Base-by-base conservation (phyloP, 164 flowering plant genomes). In the Tetracentron sinense region DNA sequence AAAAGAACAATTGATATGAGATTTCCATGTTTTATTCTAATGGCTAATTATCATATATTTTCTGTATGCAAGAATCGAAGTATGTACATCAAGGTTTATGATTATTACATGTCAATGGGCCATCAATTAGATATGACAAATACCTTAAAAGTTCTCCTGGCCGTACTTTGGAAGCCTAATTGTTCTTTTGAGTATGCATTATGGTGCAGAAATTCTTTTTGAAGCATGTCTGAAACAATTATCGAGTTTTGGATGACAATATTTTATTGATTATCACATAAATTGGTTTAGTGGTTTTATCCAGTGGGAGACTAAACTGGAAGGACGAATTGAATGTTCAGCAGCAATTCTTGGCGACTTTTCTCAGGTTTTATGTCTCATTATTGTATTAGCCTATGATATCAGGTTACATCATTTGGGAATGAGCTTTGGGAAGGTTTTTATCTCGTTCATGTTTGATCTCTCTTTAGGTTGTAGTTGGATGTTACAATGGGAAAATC, bases 291-390 rank as follows among this genome's bases (percentile, higher is more conserved):
- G 96, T 81, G 97, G 97, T 69, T 66, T 64, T 62, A 66, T 85
- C 29, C 76, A 46, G 50, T 93, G 98, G 97, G 81, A 78, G 72
- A 71, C 75, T 44, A 70, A 69, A 69, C 79, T 93, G 67, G 83
- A 83, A 49, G 98, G 96, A 38, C 77, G 98, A 23, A 59, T 90
- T 69, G 98, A 93, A 71, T 80, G 97, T 64, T 80, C 98, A 20
- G 98, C 98, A 11, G 82, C 89, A 67, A 68, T 90, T 69, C 54
- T 78, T 67, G 82, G 77, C 58, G 91, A 86, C 67, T 85, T 83
- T 58, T 84, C 87, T 64, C 96, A 84, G 96, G 97, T 93, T 61
- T 7, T 42, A 59, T 47, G 31, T 57, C 28, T 53, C 12, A 61
- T 59, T 21, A 29, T 48, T 11, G 2, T 54, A 14, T 51, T 20